Percentiles rank a stretch among this genome's conserved stretches.
Conservation (phyloP, 345 rosid genomes). For the Psidium guajava region DNA sequence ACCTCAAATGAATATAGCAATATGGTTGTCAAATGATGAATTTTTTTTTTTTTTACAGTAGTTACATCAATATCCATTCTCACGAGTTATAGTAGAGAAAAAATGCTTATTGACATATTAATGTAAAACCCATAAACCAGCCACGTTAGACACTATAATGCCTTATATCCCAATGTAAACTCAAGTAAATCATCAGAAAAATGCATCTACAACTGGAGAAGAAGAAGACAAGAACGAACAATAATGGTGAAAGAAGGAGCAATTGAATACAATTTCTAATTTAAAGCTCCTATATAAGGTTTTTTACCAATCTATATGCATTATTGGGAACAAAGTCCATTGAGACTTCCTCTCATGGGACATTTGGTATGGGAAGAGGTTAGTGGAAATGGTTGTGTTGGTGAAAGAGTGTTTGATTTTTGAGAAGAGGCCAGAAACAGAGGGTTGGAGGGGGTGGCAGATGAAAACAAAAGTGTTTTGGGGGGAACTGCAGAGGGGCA, state of each 20-base stretch:
- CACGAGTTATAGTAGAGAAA: background rate
- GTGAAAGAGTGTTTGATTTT: background rate
- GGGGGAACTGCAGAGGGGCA: background rate
- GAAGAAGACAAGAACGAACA: background rate
- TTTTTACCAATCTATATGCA: background rate
- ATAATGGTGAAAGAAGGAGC: background rate
- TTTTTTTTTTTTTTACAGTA: too few species aligned
- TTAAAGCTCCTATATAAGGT: background rate
- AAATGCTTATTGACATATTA: background rate
- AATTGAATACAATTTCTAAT: background rate
- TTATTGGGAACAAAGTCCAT: background rate
- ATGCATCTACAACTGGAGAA: background rate
- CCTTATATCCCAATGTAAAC: background rate
- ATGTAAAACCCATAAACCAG: background rate
- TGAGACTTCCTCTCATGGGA: background rate
- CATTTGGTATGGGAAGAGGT: background rate
- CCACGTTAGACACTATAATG: background rate
- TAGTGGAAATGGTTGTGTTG: background rate
- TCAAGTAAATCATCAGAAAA: background rate
- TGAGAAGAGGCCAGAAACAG: background rate
- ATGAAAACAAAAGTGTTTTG: background rate
- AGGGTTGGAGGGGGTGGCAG: background rate
- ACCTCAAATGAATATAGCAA: too few species aligned
- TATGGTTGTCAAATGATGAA: too few species aligned
- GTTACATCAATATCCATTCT: too few species aligned